Evolutionary conservation across 2,329 filamentous ascomycete genomes (phyloP).

Genomic region (Fusarium ramigenum): DNA sequence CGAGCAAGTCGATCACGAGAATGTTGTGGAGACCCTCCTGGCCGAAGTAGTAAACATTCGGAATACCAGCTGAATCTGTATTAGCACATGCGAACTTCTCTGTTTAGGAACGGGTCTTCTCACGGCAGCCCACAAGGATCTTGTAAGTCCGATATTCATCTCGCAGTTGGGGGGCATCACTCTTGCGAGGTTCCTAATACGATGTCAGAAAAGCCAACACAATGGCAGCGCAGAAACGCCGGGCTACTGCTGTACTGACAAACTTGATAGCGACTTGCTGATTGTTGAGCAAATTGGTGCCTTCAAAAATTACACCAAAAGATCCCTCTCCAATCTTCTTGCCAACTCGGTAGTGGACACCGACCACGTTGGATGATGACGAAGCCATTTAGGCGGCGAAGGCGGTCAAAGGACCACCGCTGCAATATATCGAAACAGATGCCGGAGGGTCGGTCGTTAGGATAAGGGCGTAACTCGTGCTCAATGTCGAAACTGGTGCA

Average conservation of each 20-base stretch:
- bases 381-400: constrained; percentile 72
- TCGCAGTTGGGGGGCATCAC: constrained; percentile 94
- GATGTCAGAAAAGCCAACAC: constrained; percentile 2
- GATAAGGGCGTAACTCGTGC: constrained; percentile 10
- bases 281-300: constrained; percentile 97
- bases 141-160: constrained; percentile 99
- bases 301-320: constrained; percentile 98
- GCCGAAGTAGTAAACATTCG: constrained; percentile 99
- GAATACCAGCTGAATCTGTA: constrained; percentile 80
- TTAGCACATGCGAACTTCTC: constrained; percentile 48
- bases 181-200: constrained; percentile 93
- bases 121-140: constrained; percentile 98
- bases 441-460: constrained; percentile 16
- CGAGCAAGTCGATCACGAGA: constrained; percentile 94
- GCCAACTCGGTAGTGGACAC: constrained; percentile 97
- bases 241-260: constrained; percentile 61
- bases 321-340: constrained; percentile 99
- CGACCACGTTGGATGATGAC: constrained; percentile 95
- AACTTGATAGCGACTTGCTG: constrained; percentile 99
- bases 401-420: constrained; percentile 42
- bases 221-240: not conserved
- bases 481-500: constrained; percentile 21
- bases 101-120: constrained; percentile 52
- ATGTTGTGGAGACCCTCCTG: constrained; percentile 99
- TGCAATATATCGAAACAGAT: constrained; percentile 23